A percentile compares a stretch with the other conserved stretches of the same genome.
Conservation (phyloP, 2,329 filamentous ascomycete genomes). For the Colletotrichum sp. region DNA sequence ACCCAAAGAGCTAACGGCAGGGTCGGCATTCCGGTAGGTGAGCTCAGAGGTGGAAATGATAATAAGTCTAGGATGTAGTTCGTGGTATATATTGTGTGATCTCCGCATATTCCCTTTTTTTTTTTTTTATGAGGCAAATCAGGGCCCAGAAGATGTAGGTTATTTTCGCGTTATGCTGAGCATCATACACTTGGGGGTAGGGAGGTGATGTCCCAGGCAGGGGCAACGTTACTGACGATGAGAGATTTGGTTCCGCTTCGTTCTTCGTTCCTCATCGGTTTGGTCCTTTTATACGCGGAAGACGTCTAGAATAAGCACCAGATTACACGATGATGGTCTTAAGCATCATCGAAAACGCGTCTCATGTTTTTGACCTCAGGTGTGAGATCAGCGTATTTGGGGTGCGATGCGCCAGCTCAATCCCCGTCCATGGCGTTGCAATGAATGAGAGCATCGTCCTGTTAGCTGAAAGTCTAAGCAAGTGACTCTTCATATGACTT, state of each 20-base stretch:
- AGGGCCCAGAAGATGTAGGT: no score
- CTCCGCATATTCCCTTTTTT: no score
- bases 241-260: fast-evolving
- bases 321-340: fast-evolving
- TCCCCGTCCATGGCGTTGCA: fast-evolving
- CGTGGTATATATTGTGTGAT: background rate
- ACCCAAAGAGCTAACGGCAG: fast-evolving
- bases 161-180: no score
- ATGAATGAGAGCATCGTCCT: fast-evolving
- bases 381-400: background rate
- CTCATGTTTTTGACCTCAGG: background rate
- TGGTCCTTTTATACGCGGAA: background rate
- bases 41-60: background rate
- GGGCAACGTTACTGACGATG: background rate
- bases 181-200: background rate
- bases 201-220: background rate
- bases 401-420: background rate
- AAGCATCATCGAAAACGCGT: background rate
- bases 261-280: fast-evolving
- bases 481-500: background rate
- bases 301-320: background rate
- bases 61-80: background rate
- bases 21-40: fast-evolving
- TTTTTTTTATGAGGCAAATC: no score
- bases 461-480: background rate